A percentile compares a stretch with the other conserved stretches of the same genome.
phyloP scores from a whole-genome alignment of 2,329 filamentous ascomycete genomes.

The Kalmusia sp. region DNA sequence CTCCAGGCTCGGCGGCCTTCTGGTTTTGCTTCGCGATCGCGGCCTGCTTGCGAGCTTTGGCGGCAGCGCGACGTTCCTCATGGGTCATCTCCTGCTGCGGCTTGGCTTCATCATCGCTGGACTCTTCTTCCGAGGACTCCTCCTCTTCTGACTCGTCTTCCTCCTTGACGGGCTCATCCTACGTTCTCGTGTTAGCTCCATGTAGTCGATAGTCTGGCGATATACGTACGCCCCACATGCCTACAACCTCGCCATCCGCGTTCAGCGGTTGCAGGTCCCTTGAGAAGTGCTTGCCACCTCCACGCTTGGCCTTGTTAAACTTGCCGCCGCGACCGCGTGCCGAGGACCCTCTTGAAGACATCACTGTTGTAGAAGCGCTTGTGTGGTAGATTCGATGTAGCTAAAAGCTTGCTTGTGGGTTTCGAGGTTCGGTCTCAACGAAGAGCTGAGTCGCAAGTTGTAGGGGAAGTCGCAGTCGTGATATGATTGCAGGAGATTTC shows the following conservation, averaged over 20 bases:
- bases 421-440: neutral
- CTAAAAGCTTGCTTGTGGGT: neutral
- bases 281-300: conserved; percentile 96
- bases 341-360: conserved; percentile 62
- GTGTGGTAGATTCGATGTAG: neutral
- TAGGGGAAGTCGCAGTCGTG: too few species aligned
- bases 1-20: conserved; percentile 78
- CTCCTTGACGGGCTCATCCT: conserved; percentile 55
- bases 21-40: conserved; percentile 79
- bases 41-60: conserved; percentile 90
- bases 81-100: conserved; percentile 71
- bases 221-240: conserved; percentile 79
- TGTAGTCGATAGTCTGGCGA: neutral
- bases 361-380: conserved; percentile 37
- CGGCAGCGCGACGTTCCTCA: conserved; percentile 84
- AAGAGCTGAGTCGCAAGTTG: neutral
- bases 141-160: conserved; percentile 55
- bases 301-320: conserved; percentile 90
- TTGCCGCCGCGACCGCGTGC: conserved; percentile 84
- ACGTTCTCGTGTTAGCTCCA: conserved; percentile 22
- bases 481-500: neutral
- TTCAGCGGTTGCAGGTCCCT: conserved; percentile 88
- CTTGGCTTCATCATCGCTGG: conserved; percentile 49
- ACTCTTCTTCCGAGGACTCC: conserved; percentile 55
- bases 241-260: conserved; percentile 84